Evolutionary conservation across 352 stramenopile species (phyloP), one percentile per base, ranked within the genome.

Genomic region (Globisporangium yorkense): DNA sequence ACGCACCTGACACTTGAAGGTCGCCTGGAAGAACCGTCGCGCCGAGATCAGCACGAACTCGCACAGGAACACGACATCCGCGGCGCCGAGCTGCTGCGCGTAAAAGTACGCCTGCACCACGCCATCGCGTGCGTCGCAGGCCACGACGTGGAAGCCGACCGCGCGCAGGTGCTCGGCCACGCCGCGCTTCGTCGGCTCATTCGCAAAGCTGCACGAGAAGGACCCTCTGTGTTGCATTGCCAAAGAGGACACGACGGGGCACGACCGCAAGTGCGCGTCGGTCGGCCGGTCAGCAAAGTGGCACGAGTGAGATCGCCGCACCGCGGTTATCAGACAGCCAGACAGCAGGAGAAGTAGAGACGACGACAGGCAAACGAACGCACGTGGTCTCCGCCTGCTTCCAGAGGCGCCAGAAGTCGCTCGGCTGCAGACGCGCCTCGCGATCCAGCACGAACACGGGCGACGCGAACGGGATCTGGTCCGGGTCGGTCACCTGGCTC

Each of bases 21-120:
- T 90, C 21, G 80, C 77, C 52, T 90, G 80, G 68, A 92, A 92
- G 63, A 89, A 92, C n/a, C 71, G 70, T 2, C 83, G 68, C 33
- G 76, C 65, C 55, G 74, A 87, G 21, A 92, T 72, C 45, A 92
- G 65, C 29, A 92, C 76, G 48, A 92, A 92, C 65, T 92, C 83
- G 51, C 77, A 82, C 18, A 90, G 60, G 51, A 92, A 92, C 52
- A 77, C 54, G 0, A 66, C 58, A 64, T 80, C 70, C 7, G 61
- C 66, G 16, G 60, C 71, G 31, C 68, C 74, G 57, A 74, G 61
- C 54, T 87, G 75, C 9, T 64, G 68, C 9, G 65, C 77, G 62
- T 85, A 90, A 33, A 92, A 89, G 61, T 88, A 85, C 37, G 85
- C 58, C 44, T 92, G 77, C 20, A 92, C 58, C 41, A 83, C 75